Evolutionary conservation across 192 early-diverging fungal species (phyloP).

Genomic region (Jimgerdemannia lactiflua): DNA sequence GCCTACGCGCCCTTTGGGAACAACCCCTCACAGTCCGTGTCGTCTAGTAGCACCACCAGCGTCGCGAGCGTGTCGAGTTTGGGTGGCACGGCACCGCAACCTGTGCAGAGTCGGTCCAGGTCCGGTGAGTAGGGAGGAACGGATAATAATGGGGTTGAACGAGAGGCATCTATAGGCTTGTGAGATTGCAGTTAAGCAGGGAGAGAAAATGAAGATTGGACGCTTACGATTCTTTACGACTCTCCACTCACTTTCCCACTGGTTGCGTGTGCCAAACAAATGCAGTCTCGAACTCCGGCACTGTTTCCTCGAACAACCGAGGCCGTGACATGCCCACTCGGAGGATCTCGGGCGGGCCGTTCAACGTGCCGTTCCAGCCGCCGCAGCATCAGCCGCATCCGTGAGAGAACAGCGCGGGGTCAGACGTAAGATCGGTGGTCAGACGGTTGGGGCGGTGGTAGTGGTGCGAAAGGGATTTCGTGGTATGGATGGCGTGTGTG

Average conservation of each 20-base stretch:
- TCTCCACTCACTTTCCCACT: not conserved
- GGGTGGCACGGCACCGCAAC: not conserved
- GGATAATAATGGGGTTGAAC: not conserved
- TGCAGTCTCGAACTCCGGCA: not conserved
- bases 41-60: not conserved
- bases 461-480: too few relatives aligned
- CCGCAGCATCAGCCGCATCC: not conserved
- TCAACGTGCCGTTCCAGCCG: not conserved
- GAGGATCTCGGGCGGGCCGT: not conserved
- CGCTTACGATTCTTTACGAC: not conserved
- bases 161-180: not conserved
- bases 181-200: not conserved
- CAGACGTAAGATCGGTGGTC: too few relatives aligned
- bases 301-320: not conserved
- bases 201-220: not conserved
- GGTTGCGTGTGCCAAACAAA: not conserved
- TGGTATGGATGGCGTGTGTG: too few relatives aligned
- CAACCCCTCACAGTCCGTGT: not conserved
- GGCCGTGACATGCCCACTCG: not conserved
- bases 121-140: not conserved
- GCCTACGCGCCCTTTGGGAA: not conserved
- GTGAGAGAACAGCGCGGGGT: not conserved
- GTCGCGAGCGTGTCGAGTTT: not conserved
- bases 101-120: not conserved
- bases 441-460: too few relatives aligned